A percentile compares a stretch with the other conserved stretches of the same genome.
These are phyloP conservation scores for Aspergillus sclerotialis DNA, from an alignment of 2,329 filamentous ascomycete genomes.

Conservation along the genomic window DNA sequence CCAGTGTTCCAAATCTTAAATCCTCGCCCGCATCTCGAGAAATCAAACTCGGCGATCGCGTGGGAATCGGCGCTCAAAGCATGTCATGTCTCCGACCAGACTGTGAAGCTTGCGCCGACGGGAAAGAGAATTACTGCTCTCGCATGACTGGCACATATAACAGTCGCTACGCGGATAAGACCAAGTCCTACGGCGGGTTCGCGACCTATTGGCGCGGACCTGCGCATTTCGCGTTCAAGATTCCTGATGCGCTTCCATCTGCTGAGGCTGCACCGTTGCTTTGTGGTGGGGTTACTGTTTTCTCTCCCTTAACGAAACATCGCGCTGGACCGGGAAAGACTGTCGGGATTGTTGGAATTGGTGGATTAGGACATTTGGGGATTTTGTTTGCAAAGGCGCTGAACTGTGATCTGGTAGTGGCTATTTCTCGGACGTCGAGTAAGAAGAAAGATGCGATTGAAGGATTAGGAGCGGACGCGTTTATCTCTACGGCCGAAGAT, in stretches of 20 bases:
- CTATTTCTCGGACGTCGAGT: conserved; percentile 45
- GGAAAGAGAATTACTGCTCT: conserved; percentile 35
- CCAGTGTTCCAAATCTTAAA: conserved; percentile 20
- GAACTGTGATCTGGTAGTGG: conserved; percentile 56
- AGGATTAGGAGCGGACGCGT: conserved; percentile 47
- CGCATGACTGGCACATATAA: conserved; percentile 33
- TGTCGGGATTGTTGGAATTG: conserved; percentile 66
- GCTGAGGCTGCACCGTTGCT: conserved; percentile 61
- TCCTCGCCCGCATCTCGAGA: conserved; percentile 16
- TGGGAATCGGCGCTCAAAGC: conserved; percentile 57
- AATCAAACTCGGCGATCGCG: conserved; percentile 56
- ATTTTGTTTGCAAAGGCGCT: conserved; percentile 65
- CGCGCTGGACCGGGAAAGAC: conserved; percentile 62
- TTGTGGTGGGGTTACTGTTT: conserved; percentile 71
- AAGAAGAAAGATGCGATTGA: conserved; percentile 48
- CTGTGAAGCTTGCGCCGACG: conserved; percentile 34
- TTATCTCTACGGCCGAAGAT: conserved; percentile 53
- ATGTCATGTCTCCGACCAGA: conserved; percentile 44
- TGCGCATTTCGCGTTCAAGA: conserved; percentile 53
- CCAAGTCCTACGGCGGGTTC: conserved; percentile 48
- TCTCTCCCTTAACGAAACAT: conserved; percentile 59
- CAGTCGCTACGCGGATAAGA: conserved; percentile 25
- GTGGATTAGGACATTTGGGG: conserved; percentile 67
- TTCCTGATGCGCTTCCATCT: conserved; percentile 44
- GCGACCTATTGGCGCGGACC: conserved; percentile 49